These are phyloP conservation scores for Botrytis porri DNA, from an alignment of 2,329 filamentous ascomycete genomes.

Conservation along the genomic window DNA sequence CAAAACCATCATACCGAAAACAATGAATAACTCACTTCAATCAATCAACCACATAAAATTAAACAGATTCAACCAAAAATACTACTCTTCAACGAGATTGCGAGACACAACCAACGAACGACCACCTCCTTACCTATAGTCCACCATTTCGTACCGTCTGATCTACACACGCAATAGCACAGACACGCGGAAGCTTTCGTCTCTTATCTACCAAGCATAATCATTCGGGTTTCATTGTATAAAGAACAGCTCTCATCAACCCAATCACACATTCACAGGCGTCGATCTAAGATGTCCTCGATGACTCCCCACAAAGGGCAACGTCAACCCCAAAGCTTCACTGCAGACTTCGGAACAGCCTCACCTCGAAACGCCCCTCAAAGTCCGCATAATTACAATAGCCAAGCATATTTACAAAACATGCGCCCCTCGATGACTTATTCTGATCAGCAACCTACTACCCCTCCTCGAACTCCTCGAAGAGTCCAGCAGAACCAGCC, in stretches of 20 bases:
- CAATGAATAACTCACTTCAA: constrained; percentile 34
- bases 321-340: constrained; percentile 36
- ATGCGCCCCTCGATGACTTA: constrained; percentile 29
- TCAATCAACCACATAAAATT: constrained; percentile 23
- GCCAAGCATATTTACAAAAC: constrained; percentile 42
- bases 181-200: background rate
- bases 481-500: constrained; percentile 27
- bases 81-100: constrained; percentile 22
- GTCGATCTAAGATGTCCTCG: constrained; percentile 46
- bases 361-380: constrained; percentile 41
- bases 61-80: constrained; percentile 24
- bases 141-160: constrained; percentile 4
- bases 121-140: constrained; percentile 28
- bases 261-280: constrained; percentile 48
- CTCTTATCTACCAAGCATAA: background rate
- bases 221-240: background rate
- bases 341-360: constrained; percentile 27
- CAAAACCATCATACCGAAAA: constrained; percentile 25
- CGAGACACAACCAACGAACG: constrained; percentile 28
- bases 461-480: constrained; percentile 38
- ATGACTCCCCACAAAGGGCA: constrained; percentile 41
- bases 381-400: constrained; percentile 46
- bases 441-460: constrained; percentile 30
- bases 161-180: background rate
- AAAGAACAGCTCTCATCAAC: background rate